These are phyloP conservation scores for Ophiostoma pallidulum DNA, from an alignment of 2,329 filamentous ascomycete species.

Conservation along the genomic window DNA sequence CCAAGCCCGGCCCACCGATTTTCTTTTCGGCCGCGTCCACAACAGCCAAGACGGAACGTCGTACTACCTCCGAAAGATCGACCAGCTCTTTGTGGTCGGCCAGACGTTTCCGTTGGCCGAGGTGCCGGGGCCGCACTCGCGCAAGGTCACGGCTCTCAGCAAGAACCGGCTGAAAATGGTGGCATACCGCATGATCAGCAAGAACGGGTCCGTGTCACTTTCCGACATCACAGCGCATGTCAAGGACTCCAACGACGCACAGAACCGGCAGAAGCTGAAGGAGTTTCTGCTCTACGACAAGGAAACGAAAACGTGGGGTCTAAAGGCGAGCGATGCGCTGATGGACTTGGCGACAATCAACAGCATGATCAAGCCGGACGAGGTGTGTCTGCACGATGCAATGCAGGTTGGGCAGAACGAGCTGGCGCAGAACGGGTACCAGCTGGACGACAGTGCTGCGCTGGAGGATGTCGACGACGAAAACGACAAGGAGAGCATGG, in stretches of 20 bases:
- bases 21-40: constrained; percentile 72
- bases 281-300: constrained; percentile 92
- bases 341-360: constrained; percentile 76
- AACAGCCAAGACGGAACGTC: constrained; percentile 68
- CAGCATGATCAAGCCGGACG: constrained; percentile 86
- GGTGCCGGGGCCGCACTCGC: constrained; percentile 84
- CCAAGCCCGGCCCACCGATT: constrained; percentile 66
- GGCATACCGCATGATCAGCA: constrained; percentile 77
- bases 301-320: constrained; percentile 76
- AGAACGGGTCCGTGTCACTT: constrained; percentile 63
- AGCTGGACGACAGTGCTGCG: constrained; percentile 50
- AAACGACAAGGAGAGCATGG: constrained; percentile 59
- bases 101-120: constrained; percentile 89
- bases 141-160: constrained; percentile 91
- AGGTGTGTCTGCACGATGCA: constrained; percentile 86
- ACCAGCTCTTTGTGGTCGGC: constrained; percentile 83
- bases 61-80: constrained; percentile 81
- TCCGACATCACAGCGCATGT: constrained; percentile 88
- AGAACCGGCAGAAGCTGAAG: constrained; percentile 93
- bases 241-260: constrained; percentile 84
- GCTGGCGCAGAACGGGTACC: constrained; percentile 83
- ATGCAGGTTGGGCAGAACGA: constrained; percentile 95
- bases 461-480: constrained; percentile 59
- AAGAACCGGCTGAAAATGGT: constrained; percentile 97
- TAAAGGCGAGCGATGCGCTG: constrained; percentile 61